These are phyloP conservation scores for Microthlaspi erraticum DNA, from an alignment of 345 rosid species.

Conservation along the genomic window DNA sequence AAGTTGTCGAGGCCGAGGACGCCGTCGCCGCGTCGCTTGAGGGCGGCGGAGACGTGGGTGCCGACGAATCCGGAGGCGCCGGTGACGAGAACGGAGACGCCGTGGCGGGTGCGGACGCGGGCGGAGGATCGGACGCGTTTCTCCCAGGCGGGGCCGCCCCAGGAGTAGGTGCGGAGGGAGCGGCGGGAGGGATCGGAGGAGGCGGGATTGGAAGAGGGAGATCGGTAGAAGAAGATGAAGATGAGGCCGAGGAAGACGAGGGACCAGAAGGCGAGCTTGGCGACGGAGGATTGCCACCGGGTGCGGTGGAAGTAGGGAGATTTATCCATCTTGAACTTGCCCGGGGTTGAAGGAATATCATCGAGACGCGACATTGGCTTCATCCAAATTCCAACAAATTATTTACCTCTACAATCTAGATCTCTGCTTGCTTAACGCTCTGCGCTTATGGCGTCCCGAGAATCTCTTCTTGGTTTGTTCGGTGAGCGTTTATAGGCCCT, in stretches of 20 bases:
- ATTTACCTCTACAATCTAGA: too few species aligned
- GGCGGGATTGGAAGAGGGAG: slow-evolving; percentile 59
- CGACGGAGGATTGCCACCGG: slow-evolving; percentile 77
- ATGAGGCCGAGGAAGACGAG: slow-evolving; percentile 70
- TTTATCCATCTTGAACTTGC: slow-evolving; percentile 97
- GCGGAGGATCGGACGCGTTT: slow-evolving; percentile 48
- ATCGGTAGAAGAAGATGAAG: slow-evolving; percentile 85
- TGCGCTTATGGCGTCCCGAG: slow-evolving; percentile 36
- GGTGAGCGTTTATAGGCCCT: slow-evolving; percentile 43
- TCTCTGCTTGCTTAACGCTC: too few species aligned
- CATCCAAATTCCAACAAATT: slow-evolving; percentile 24
- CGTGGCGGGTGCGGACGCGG: slow-evolving; percentile 45
- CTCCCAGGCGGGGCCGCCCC: slow-evolving; percentile 52
- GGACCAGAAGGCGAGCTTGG: slow-evolving; percentile 93
- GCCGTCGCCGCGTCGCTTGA: slow-evolving; percentile 59
- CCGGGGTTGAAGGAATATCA: slow-evolving; percentile 80
- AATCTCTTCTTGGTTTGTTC: slow-evolving; percentile 51
- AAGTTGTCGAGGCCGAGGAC: slow-evolving; percentile 61
- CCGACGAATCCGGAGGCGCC: slow-evolving; percentile 72
- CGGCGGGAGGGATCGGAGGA: slow-evolving; percentile 50
- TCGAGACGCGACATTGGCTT: slow-evolving; percentile 82
- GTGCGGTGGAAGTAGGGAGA: slow-evolving; percentile 62
- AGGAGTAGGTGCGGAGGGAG: slow-evolving; percentile 39
- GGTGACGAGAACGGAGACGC: slow-evolving; percentile 54
- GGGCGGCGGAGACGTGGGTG: slow-evolving; percentile 54